phyloP scores from a whole-genome alignment of 257 asterid genomes.

The Verbascum thapsus region DNA sequence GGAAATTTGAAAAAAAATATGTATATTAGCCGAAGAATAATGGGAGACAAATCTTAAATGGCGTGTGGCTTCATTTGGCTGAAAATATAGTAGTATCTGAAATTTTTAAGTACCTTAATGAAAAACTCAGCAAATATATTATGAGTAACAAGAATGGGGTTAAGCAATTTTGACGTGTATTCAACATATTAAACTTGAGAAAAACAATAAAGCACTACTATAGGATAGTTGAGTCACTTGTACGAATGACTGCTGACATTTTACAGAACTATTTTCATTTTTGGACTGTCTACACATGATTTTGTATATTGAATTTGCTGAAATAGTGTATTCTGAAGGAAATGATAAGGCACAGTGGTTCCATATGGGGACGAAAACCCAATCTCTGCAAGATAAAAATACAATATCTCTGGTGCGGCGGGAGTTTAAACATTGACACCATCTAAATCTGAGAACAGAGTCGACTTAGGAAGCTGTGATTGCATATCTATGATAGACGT shows the following conservation, averaged over 20 bases:
- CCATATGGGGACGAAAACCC: too few relatives aligned
- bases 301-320: constrained; percentile 6
- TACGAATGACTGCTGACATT: neutral
- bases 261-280: neutral
- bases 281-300: neutral
- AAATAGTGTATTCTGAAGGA: neutral
- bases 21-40: neutral
- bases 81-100: constrained; percentile 6
- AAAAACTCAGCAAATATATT: constrained; percentile 5
- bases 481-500: neutral
- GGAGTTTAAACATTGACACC: neutral
- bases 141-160: neutral
- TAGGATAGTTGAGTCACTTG: too few relatives aligned
- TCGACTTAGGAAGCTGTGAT: neutral
- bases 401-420: neutral
- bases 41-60: neutral
- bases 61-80: neutral
- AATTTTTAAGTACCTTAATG: neutral
- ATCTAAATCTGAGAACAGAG: neutral
- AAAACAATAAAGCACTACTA: too few relatives aligned
- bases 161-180: neutral
- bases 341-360: neutral
- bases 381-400: neutral
- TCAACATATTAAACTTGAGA: neutral
- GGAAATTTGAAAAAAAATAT: constrained; percentile 14